These are phyloP conservation scores for Candida anutae DNA, from an alignment of 1,139 yeast species.

Conservation along the genomic window DNA sequence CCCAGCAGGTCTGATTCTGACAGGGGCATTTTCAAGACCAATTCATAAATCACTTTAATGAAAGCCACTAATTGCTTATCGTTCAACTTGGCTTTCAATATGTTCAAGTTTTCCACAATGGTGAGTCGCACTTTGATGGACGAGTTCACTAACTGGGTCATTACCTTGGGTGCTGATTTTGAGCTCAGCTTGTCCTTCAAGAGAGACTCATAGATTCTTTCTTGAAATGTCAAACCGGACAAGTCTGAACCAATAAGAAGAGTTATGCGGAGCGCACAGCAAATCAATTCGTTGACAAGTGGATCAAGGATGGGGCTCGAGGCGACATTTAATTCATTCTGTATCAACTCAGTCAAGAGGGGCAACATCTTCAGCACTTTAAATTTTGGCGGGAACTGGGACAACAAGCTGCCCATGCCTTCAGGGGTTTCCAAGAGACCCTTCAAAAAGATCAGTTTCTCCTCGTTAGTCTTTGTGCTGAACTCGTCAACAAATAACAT, in stretches of 20 bases:
- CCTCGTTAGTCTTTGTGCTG: slow-evolving; percentile 63
- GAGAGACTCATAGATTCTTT: slow-evolving; percentile 42
- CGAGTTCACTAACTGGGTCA: slow-evolving; percentile 32
- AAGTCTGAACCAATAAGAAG: slow-evolving; percentile 58
- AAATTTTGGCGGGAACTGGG: slow-evolving; percentile 64
- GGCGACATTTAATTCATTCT: slow-evolving; percentile 24
- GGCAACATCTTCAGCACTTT: slow-evolving; percentile 72
- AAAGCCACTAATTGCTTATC: slow-evolving; percentile 35
- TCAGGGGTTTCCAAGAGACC: slow-evolving; percentile 40
- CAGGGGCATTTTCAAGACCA: slow-evolving; percentile 19
- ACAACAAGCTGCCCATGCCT: slow-evolving; percentile 29
- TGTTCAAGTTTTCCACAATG: slow-evolving; percentile 48
- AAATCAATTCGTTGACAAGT: slow-evolving; percentile 33
- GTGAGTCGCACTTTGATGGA: slow-evolving; percentile 31
- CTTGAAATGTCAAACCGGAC: slow-evolving; percentile 73
- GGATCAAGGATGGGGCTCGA: slow-evolving; percentile 7
- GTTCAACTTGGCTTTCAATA: slow-evolving; percentile 46
- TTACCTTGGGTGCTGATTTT: slow-evolving; percentile 24
- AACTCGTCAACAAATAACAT: slow-evolving; percentile 80
- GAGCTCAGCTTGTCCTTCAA: slow-evolving; percentile 23
- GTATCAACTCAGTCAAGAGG: slow-evolving; percentile 43
- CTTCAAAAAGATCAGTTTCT: slow-evolving; percentile 59
- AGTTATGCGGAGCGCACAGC: slow-evolving; percentile 49
- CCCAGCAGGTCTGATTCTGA: slow-evolving; percentile 16
- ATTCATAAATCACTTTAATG: slow-evolving; percentile 21